Evolutionary conservation across 2,329 filamentous ascomycete species (phyloP), one percentile per base, ranked within the genome.

Genomic region (Colletotrichum horii): DNA sequence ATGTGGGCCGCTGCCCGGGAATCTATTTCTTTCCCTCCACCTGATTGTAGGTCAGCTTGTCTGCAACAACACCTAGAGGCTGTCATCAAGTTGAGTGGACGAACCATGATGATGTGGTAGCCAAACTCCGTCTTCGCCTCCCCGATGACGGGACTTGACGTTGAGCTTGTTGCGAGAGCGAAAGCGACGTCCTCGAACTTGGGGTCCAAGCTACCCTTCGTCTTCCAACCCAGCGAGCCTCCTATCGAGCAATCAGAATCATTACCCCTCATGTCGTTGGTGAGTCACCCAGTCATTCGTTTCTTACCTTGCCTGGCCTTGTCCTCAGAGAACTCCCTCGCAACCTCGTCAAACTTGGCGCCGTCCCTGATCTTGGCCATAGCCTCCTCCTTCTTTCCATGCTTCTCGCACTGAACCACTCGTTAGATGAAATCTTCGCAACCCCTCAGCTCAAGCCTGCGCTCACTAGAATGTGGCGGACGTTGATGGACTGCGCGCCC

Each of bases 71-170:
- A 38, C 28, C 12, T 30, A 38, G 32, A 22, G 24, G 15, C 15
- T 9, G 14, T 9, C 8, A 24, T 34, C 58, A 55, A 5, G 34
- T 64, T 28, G 19, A 9, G 30, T 19, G 16, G 62, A 80, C 84
- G 70, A 76, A 96, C 94, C 92, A 96, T 95, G 78, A 96, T 91
- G 78, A 96, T 92, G 83, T 96, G 94, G 86, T 96, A 96, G 1
- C 94, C 94, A 84, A 94, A 93, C 1, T 87, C 88, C 2, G 94
- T 96, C 88, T 94, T 95, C 26, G 89, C 92, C 85, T 95, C 93
- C 2, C 87, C 94, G 81, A 90, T 89, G 81, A 92, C 93, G 3
- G 94, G 93, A 74, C 85, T 92, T 15, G 83, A 87, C 15, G 91
- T 93, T 11, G 92, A 92, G 80, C 93, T 95, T 2, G 90, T 85